A percentile compares a stretch with the other conserved stretches of the same genome.
Evolutionary conservation across 345 rosid species (phyloP).

Genomic region (Aegle marmelos): DNA sequence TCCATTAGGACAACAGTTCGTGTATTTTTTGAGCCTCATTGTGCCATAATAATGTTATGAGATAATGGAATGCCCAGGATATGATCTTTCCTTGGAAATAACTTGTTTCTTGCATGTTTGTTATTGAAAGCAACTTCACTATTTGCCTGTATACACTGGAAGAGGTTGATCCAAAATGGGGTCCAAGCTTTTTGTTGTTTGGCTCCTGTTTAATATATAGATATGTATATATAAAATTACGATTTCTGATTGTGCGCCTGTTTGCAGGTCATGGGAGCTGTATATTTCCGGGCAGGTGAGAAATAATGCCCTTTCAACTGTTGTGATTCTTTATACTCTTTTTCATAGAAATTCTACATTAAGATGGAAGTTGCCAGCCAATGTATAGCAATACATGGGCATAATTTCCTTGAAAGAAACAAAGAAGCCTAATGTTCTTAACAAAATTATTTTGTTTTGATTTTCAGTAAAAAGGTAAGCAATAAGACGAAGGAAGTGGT

Average conservation of each 20-base stretch:
- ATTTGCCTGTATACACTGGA: conserved; percentile 3
- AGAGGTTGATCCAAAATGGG: background rate
- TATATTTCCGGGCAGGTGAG: conserved; percentile 94
- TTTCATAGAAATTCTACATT: background rate
- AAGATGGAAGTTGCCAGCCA: background rate
- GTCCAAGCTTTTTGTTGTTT: conserved; percentile 9
- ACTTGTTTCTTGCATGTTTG: conserved; percentile 1
- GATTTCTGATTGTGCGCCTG: conserved; percentile 15
- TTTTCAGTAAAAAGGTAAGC: conserved; percentile 70
- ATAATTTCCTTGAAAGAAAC: conserved; percentile 2
- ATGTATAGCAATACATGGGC: background rate
- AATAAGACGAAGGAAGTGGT: conserved; percentile 55
- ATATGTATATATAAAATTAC: background rate
- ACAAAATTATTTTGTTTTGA: background rate
- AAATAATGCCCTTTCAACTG: background rate
- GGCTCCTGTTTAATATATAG: background rate
- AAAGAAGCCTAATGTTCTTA: conserved; percentile 1
- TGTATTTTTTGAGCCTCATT: conserved; percentile 22
- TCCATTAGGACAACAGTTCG: conserved; percentile 9
- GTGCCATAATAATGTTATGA: conserved; percentile 8
- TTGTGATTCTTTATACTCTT: background rate
- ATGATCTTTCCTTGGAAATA: conserved; percentile 16
- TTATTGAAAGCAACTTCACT: conserved; percentile 17
- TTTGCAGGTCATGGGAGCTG: conserved; percentile 89
- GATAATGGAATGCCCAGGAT: background rate